phyloP scores from a whole-genome alignment of 208 protist genomes.

The Crithidia brevicula region DNA sequence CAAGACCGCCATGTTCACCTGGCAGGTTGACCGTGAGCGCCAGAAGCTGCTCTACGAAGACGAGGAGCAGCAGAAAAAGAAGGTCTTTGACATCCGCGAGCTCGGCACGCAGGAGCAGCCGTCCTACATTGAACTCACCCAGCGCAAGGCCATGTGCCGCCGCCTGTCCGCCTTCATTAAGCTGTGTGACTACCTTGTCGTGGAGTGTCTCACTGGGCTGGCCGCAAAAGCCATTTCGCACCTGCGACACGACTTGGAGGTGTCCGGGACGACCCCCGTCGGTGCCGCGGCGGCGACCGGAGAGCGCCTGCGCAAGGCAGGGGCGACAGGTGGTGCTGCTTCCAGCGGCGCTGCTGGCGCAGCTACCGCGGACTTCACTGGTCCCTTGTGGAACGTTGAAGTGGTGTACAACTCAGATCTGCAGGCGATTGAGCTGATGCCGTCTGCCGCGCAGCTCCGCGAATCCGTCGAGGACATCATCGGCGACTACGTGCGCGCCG shows the following conservation, averaged over 20 bases:
- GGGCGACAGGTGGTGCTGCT: neutral
- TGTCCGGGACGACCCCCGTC: conserved; percentile 38
- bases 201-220: conserved; percentile 89
- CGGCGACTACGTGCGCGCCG: conserved; percentile 90
- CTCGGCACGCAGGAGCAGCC: conserved; percentile 86
- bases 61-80: conserved; percentile 81
- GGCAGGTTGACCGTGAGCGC: conserved; percentile 81
- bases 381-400: conserved; percentile 80
- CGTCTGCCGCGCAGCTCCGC: conserved; percentile 66
- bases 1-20: conserved; percentile 91
- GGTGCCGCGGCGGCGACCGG: neutral
- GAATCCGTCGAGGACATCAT: conserved; percentile 90
- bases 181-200: conserved; percentile 95
- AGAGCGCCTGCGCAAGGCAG: conserved; percentile 12
- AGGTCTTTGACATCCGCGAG: conserved; percentile 81
- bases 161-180: conserved; percentile 94
- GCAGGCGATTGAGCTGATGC: conserved; percentile 73
- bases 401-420: conserved; percentile 79
- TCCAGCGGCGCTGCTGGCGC: conserved; percentile 1
- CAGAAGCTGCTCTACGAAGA: conserved; percentile 69
- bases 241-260: conserved; percentile 71
- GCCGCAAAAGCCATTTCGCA: conserved; percentile 81
- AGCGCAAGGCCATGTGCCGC: conserved; percentile 90
- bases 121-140: conserved; percentile 94
- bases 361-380: conserved; percentile 38